Base-by-base conservation (phyloP, 2,329 filamentous ascomycete genomes). In the Aspergillus pseudoviridinutans region DNA sequence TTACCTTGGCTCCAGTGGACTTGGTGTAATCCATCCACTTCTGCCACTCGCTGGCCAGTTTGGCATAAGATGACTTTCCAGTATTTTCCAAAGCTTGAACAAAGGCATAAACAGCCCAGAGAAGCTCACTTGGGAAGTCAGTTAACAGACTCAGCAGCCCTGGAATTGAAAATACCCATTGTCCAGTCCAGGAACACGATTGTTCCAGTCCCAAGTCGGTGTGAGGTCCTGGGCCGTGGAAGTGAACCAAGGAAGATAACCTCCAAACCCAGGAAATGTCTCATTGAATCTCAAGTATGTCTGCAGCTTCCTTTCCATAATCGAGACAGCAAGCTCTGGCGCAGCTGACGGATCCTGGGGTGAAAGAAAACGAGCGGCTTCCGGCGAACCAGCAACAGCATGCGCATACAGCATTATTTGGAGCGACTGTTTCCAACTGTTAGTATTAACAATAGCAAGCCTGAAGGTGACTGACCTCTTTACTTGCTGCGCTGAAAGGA, bases 351-450 rank as follows among this genome's bases (percentile, higher is more conserved):
- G 68, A 17, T 73, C 55, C 6, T 69, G 54, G 0, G 75, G 75
- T 2, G 72, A 71, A 28, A 79, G 61, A 56, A 77, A 78, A 20
- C 70, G 69, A 7, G 75, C 76, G 3, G 76, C 77, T 49, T 74
- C 66, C 4, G 60, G 60, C 1, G 70, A 73, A 0, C 76, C 76
- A 3, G 71, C 62, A 28, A 79, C 69, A 27, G 74, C 75, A 47
- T 76, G 75, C 0, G 77, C 66, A 50, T 78, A 77, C 4, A 79
- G 66, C 74, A 79, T 79, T 17, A 79, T 71, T 60, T 78, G 76
- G 5, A 38, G 32, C 32, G 32, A 17, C 32, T 38, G 32, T 38
- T 29, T 38, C 32, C 4, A 17, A 1, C 4, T 1, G 4, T 38
- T 17, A 38, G 32, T 17, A 38, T 17, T 38, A 6, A 2, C 32